Evolutionary conservation across 805 yeast species (phyloP).

Genomic region (Kockiozyma suomiensis): DNA sequence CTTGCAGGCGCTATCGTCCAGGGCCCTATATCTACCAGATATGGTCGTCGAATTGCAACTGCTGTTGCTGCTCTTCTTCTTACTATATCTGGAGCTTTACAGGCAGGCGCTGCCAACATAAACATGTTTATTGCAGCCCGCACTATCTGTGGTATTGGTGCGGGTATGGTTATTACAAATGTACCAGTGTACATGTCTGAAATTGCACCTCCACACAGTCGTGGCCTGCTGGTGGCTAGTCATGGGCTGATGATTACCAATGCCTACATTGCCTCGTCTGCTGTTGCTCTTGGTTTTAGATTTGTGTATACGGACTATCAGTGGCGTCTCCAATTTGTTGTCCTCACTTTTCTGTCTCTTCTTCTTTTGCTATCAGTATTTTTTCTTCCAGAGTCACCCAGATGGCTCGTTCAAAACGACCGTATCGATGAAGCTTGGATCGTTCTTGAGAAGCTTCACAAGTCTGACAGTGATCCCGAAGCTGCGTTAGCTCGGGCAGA

Average conservation of each 20-base stretch:
- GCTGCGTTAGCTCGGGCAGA: too few species aligned
- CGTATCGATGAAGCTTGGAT: constrained; percentile 54
- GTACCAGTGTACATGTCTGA: constrained; percentile 84
- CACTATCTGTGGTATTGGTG: constrained; percentile 72
- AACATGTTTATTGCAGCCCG: constrained; percentile 79
- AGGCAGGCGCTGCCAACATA: constrained; percentile 56
- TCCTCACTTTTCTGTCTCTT: constrained; percentile 66
- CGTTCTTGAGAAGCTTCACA: constrained; percentile 19
- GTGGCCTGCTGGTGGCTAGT: constrained; percentile 69
- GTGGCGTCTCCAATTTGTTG: constrained; percentile 80
- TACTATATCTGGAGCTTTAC: constrained; percentile 61
- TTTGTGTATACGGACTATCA: constrained; percentile 54
- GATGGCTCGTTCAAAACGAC: constrained; percentile 76
- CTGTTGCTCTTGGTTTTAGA: constrained; percentile 58
- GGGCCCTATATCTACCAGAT: too few species aligned
- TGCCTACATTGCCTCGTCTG: not conserved
- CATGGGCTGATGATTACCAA: constrained; percentile 50
- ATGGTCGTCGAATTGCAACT: constrained; percentile 69
- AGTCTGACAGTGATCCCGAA: constrained; percentile 44
- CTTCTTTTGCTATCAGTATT: constrained; percentile 54
- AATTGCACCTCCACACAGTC: constrained; percentile 62
- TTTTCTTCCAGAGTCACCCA: constrained; percentile 83
- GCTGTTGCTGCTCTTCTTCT: constrained; percentile 59
- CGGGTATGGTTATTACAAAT: constrained; percentile 76
- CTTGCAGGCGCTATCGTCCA: constrained; percentile 66